Evolutionary conservation across 768 basidiomycete genomes (phyloP).

Genomic region (Flagelloscypha sp.): DNA sequence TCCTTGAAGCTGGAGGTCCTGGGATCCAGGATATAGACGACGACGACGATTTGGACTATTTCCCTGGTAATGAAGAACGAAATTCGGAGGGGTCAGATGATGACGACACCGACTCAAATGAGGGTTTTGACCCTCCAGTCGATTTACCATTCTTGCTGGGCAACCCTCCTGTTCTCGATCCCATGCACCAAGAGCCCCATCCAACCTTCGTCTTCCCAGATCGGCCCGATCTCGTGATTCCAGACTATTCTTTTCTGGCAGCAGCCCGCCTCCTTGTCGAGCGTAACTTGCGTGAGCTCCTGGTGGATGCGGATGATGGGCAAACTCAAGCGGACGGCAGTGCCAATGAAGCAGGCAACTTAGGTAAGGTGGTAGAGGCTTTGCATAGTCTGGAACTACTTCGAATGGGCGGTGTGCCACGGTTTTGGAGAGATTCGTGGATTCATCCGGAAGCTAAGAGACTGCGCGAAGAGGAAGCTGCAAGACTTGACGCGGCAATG

Average conservation of each 20-base stretch:
- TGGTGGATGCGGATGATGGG: slow-evolving; percentile 15
- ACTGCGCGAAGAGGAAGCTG: slow-evolving; percentile 2
- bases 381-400: slow-evolving; percentile 26
- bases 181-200: slow-evolving; percentile 2
- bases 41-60: slow-evolving; percentile 12
- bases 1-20: too few species aligned
- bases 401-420: slow-evolving; percentile 33
- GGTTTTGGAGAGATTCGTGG: slow-evolving; percentile 28
- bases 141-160: slow-evolving; percentile 14
- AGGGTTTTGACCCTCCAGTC: slow-evolving; percentile 11
- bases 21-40: slow-evolving; percentile 10
- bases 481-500: slow-evolving; percentile 9
- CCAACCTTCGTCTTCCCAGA: slow-evolving; percentile 15
- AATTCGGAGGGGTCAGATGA: slow-evolving; percentile 5
- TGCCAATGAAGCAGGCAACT: too few species aligned
- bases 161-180: slow-evolving; percentile 15
- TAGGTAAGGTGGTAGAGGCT: slow-evolving; percentile 18
- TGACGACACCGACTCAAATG: slow-evolving; percentile 14
- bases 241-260: slow-evolving; percentile 46
- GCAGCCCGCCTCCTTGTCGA: slow-evolving; percentile 45
- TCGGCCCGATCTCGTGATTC: slow-evolving; percentile 28
- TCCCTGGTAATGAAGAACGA: slow-evolving; percentile 5
- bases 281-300: slow-evolving; percentile 37
- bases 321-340: too few species aligned
- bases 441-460: slow-evolving; percentile 1